A percentile compares a stretch with the other conserved stretches of the same genome.
phyloP scores from a whole-genome alignment of 257 asterid species.

The Voacanga thouarsii region DNA sequence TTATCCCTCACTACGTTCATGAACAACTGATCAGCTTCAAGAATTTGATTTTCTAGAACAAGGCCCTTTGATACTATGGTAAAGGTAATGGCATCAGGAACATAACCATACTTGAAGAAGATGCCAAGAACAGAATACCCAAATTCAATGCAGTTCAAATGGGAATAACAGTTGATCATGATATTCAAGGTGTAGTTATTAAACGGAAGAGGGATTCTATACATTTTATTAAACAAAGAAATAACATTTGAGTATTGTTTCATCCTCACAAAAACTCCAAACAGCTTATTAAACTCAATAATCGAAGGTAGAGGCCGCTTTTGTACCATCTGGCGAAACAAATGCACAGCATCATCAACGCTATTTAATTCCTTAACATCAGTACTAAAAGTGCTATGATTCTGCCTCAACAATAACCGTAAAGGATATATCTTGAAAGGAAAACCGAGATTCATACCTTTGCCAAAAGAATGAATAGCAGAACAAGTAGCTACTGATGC shows the following conservation, averaged over 20 bases:
- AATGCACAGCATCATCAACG: slow-evolving; percentile 20
- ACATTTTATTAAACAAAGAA: slow-evolving; percentile 25
- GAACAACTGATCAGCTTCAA: slow-evolving; percentile 21
- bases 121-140: slow-evolving; percentile 12
- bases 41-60: slow-evolving; percentile 18
- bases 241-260: slow-evolving; percentile 25
- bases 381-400: no score
- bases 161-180: slow-evolving; percentile 19
- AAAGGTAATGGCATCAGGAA: slow-evolving; percentile 4
- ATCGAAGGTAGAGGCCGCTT: slow-evolving; percentile 27
- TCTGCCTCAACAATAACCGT: no score
- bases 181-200: slow-evolving; percentile 14
- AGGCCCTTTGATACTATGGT: slow-evolving; percentile 16
- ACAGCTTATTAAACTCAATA: slow-evolving; percentile 14
- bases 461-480: no score
- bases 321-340: slow-evolving; percentile 25
- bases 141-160: background rate
- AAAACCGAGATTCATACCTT: no score
- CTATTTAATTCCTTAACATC: no score
- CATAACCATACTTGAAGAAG: slow-evolving; percentile 17
- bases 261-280: slow-evolving; percentile 14
- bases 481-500: no score
- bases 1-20: slow-evolving; percentile 22
- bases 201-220: background rate
- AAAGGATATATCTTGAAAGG: no score